Percentiles rank a stretch among this genome's conserved stretches.
phyloP scores from a whole-genome alignment of 305 asterid genomes.

The Fraxinus sp. region DNA sequence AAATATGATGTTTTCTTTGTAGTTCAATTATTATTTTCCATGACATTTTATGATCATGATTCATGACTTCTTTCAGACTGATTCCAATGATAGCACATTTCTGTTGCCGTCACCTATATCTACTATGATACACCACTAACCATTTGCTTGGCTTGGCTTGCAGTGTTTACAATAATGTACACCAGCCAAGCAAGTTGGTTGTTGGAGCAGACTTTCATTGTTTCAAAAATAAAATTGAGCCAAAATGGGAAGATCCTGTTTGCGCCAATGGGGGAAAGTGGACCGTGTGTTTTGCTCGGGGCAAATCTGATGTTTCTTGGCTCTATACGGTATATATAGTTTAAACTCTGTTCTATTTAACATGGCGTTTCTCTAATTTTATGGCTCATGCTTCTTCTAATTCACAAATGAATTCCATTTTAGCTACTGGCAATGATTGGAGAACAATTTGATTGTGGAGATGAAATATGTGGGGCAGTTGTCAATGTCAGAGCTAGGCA shows the following conservation, averaged over 20 bases:
- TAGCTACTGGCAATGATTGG: slow-evolving; percentile 96
- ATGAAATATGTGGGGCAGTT: slow-evolving; percentile 97
- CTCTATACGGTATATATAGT: slow-evolving; percentile 65
- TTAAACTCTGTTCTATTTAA: not conserved
- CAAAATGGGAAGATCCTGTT: slow-evolving; percentile 94
- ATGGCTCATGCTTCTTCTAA: not conserved
- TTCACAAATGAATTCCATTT: slow-evolving; percentile 19
- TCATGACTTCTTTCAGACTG: too few species aligned
- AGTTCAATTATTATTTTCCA: not conserved
- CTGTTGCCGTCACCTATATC: too few species aligned
- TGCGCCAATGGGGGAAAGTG: slow-evolving; percentile 95
- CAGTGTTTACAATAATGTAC: slow-evolving; percentile 81
- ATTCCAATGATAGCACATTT: too few species aligned
- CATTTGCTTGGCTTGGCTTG: slow-evolving; percentile 18
- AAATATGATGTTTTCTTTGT: not conserved
- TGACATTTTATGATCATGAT: not conserved
- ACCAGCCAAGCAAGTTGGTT: slow-evolving; percentile 74
- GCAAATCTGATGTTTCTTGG: slow-evolving; percentile 81
- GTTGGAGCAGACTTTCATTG: slow-evolving; percentile 77
- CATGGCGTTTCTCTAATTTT: not conserved
- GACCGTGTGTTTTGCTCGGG: slow-evolving; percentile 58
- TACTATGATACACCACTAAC: not conserved
- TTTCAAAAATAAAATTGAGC: slow-evolving; percentile 80
- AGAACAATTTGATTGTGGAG: slow-evolving; percentile 90
- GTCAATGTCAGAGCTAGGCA: slow-evolving; percentile 71